Percentiles rank a stretch among this genome's conserved stretches.
Evolutionary conservation across 495 filamentous ascomycete genomes (phyloP).

Genomic region (Aspergillus asperescens): DNA sequence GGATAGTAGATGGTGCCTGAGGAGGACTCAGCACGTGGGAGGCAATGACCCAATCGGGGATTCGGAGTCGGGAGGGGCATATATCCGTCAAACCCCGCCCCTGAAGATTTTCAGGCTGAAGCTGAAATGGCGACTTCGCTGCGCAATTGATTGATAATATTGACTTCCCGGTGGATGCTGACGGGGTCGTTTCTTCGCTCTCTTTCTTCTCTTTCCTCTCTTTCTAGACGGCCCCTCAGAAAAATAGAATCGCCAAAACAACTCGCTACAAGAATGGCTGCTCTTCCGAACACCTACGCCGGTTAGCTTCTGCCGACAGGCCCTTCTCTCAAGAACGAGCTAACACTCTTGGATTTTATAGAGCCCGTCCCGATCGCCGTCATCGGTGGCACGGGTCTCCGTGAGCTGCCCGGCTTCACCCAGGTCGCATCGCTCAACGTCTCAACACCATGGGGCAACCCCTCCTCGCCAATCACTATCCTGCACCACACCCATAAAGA

Average conservation of each 20-base stretch:
- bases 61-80: not conserved
- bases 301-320: constrained; percentile 33
- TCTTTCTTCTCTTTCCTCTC: constrained; percentile 19
- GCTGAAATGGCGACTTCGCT: constrained; percentile 1
- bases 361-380: constrained; percentile 85
- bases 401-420: constrained; percentile 65
- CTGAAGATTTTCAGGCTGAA: not conserved
- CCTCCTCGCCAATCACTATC: constrained; percentile 87
- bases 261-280: constrained; percentile 47
- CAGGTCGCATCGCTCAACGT: constrained; percentile 70
- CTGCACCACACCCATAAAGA: constrained; percentile 66
- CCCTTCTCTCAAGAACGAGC: not conserved
- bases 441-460: constrained; percentile 83
- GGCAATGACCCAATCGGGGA: not conserved
- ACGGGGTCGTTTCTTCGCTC: constrained; percentile 15
- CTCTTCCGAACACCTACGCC: constrained; percentile 51
- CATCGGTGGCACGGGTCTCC: constrained; percentile 91
- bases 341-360: constrained; percentile 28
- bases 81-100: not conserved
- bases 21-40: constrained; percentile 2
- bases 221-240: constrained; percentile 26
- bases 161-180: constrained; percentile 17
- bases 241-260: constrained; percentile 34
- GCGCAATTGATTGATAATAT: not conserved
- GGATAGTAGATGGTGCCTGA: no score